These are phyloP conservation scores for Simplicillium sp. DNA, from an alignment of 2,329 filamentous ascomycete genomes.

Conservation along the genomic window DNA sequence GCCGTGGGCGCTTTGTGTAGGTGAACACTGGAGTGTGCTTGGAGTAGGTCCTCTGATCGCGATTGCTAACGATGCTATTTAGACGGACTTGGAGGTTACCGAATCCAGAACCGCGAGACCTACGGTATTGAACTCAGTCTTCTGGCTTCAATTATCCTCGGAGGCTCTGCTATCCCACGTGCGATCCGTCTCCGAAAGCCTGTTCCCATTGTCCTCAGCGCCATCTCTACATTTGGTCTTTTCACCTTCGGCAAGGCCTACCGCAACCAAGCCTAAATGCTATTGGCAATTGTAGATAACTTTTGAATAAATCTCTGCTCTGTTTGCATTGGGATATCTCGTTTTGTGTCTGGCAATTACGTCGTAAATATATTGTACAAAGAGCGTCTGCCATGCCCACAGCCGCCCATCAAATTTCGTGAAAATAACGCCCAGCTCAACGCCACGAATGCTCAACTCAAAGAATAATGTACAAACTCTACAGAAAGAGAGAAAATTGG, in stretches of 20 bases:
- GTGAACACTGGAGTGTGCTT: constrained; percentile 12
- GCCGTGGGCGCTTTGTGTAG: constrained; percentile 63
- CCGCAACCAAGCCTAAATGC: constrained; percentile 26
- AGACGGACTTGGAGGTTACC: constrained; percentile 73
- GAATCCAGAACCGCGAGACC: constrained; percentile 62
- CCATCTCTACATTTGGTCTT: constrained; percentile 71
- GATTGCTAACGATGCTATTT: neutral
- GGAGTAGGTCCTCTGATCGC: too few relatives aligned
- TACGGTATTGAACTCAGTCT: constrained; percentile 88
- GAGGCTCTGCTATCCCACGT: constrained; percentile 73
- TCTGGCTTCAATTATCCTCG: constrained; percentile 77
- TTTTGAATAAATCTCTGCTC: neutral
- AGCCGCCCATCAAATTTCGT: too few relatives aligned
- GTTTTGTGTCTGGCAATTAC: too few relatives aligned
- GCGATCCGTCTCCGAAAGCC: constrained; percentile 79
- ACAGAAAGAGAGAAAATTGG: too few relatives aligned
- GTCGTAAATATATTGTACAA: too few relatives aligned
- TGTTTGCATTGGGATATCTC: too few relatives aligned
- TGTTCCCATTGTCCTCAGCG: constrained; percentile 68
- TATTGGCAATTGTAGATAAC: neutral
- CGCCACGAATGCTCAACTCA: too few relatives aligned
- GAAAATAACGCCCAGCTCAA: too few relatives aligned
- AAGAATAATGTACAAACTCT: too few relatives aligned
- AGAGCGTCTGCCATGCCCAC: too few relatives aligned
- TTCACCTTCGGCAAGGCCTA: constrained; percentile 70